Evolutionary conservation across 805 yeast genomes (phyloP).

Genomic region (Starmerella potacharoeniae): DNA sequence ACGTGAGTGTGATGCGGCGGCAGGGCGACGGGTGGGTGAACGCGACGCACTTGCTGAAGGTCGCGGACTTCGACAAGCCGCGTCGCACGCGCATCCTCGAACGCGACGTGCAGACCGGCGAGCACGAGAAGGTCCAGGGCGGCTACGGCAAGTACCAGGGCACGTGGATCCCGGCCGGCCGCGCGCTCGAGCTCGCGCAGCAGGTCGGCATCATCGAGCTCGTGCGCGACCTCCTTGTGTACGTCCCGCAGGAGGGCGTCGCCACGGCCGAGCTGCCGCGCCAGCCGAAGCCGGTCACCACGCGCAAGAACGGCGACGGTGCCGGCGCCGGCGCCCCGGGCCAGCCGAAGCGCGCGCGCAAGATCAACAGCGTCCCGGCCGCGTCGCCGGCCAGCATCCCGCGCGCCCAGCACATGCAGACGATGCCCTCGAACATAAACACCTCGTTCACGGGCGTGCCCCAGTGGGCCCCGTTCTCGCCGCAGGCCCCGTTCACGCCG

Average conservation of each 20-base stretch:
- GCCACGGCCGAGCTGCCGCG: constrained; percentile 29
- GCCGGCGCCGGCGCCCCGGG: background rate
- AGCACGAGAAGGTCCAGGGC: constrained; percentile 90
- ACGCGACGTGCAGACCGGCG: constrained; percentile 80
- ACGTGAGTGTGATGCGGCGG: constrained; percentile 78
- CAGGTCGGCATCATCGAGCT: constrained; percentile 53
- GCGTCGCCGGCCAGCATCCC: background rate
- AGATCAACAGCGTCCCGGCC: constrained; percentile 13
- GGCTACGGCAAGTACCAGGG: constrained; percentile 97
- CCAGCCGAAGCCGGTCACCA: constrained; percentile 48
- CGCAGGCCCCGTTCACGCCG: constrained; percentile 9
- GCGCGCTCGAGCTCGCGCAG: constrained; percentile 58
- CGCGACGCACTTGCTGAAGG: constrained; percentile 89
- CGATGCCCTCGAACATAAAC: constrained; percentile 14
- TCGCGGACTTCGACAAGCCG: constrained; percentile 89
- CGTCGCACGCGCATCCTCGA: constrained; percentile 85
- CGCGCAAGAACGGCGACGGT: constrained; percentile 23
- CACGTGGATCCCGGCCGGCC: constrained; percentile 82
- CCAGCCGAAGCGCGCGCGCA: constrained; percentile 18
- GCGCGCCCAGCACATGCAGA: constrained; percentile 19
- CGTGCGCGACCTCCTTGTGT: constrained; percentile 57
- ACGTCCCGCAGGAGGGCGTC: constrained; percentile 30
- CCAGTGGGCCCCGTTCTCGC: constrained; percentile 13
- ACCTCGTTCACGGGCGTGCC: constrained; percentile 2
- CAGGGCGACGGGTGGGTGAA: constrained; percentile 90